Evolutionary conservation across 2,329 filamentous ascomycete species (phyloP), one percentile per base, ranked within the genome.

Genomic region (Exophiala oligosperma): DNA sequence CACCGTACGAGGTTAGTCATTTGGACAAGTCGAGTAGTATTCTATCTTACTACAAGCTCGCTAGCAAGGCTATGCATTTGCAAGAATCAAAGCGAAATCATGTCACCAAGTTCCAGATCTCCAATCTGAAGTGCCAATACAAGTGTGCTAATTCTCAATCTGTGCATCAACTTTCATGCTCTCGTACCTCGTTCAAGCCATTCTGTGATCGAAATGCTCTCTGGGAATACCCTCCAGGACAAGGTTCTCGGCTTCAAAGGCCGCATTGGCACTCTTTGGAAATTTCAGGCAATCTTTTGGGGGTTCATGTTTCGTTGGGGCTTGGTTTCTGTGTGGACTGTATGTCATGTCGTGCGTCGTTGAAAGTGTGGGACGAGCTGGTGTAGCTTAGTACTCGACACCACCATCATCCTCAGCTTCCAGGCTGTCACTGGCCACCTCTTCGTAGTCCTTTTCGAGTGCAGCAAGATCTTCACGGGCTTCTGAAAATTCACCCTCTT

Each of bases 401-500:
- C 57, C 60, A 32, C 43, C 49, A 48, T 64, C 62, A 44, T 88
- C 86, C 70, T 87, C 87, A 48, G 85, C 84, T 14, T 83, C 79
- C 67, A 87, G 21, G 52, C 59, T 64, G 75, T 92, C 89, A 72
- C 81, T 84, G 61, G 89, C 89, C 67, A 92, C 89, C 81, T 92
- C 90, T 76, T 92, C 89, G 73, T 93, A 93, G 70, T 93, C 90
- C 80, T 88, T 90, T 81, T 93, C 90, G 35, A 94, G 81, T 49
- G 90, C 90, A 63, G 90, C 90, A 61, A 94, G 81, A 73, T 94
- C 90, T 79, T 94, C 90, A 67, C 90, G 87, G 62, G 90, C 90
- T 77, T 94, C 90, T 63, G 87, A 89, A 79, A 94, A 94, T 76
- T 94, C 90, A 69, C 90, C 90, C 75, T 94, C 90, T 79, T 94